Evolutionary conservation across 2,329 filamentous ascomycete genomes (phyloP), one percentile per base, ranked within the genome.

Genomic region (Drechslerella stenobrocha): DNA sequence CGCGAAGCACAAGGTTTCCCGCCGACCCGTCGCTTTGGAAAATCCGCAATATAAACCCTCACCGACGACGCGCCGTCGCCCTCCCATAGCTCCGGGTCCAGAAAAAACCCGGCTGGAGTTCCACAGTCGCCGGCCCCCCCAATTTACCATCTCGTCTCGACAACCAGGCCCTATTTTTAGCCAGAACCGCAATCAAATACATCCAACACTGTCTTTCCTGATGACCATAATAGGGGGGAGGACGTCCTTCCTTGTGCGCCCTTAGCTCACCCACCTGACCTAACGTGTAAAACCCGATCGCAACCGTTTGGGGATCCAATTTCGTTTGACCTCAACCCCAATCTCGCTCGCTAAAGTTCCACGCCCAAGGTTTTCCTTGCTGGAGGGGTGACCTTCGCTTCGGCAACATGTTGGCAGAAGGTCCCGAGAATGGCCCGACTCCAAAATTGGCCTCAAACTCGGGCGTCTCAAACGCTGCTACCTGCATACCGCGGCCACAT

Each of bases 391-490:
- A 23, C 13, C 13, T 35, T 24, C 4, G 28, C 18, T 30, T 67
- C 63, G 55, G 61, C 53, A 66, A 59, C 61, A 66, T 66, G 53
- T 66, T 52, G 30, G 13, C 20, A 60, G 55, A 67, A 67, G 44
- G 22, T 45, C 20, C 63, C 63, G 63, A 67, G 58, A 67, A 67
- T 67, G 55, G 45, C 55, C 63, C 63, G 63, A 67, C 47, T 42
- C n/a, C 7, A 7, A 22, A 57, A 57, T 32, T 11, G 30, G 37
- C 52, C 30, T 42, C 37, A 57, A 53, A 30, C 18, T 7, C 37
- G n/a, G 15, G 37, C 37, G 37, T 42, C 42, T 20, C 24, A 37
- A 30, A 51, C 47, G 37, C 3, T 18, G n/a, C n/a, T n/a, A n/a
- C n/a, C n/a, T n/a, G n/a, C n/a, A n/a, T n/a, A n/a, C n/a, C n/a